Evolutionary conservation across 176 grass and related monocot genomes (phyloP), one percentile per base, ranked within the genome.

Genomic region (Dactylis glomerata): DNA sequence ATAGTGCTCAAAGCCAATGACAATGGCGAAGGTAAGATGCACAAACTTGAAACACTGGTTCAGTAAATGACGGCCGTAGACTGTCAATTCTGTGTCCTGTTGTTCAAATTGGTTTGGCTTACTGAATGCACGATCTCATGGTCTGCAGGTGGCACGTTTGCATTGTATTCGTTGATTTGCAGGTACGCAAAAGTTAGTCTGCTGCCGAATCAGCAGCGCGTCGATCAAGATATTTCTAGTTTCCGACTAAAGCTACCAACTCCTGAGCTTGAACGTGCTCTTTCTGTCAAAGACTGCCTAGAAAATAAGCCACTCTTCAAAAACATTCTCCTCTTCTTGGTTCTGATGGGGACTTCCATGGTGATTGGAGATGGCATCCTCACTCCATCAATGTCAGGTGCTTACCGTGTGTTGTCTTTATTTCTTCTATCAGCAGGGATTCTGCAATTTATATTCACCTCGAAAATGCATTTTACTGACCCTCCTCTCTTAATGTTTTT

Each of bases 371-470:
- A 99, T 67, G 91, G 96, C 38, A 99, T 99, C 90, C 96, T 99
- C 85, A 99, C 96, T 83, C 96, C 96, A 54, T 91, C 96, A 33
- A 96, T 99, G 96, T 99, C 93, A 89, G 96, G 96, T 99, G 81
- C 58, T 81, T 85, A 59, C 27, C 17, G 8, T 71, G 32, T 84
- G 44, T 83, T 32, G 6, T 79, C 57, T 9, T 82, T 51, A 13
- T 84, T 84, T 52, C 8, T 49, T 82, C 37, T 63, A 41, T 10
- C 50, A 51, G 31, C 13, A 66, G 8, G 19, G 67, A 41, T 67
- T 81, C 10, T 58, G 16, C 37, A 57, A 58, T 31, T 34, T 11
- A 6, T 77, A 19, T 38, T 78, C 62, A 46, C 28, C 82, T 57
- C 20, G 9, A 77, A 52, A 76, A 55, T 76, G 12, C 36, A 47